Percentiles rank a stretch among this genome's conserved stretches.
Evolutionary conservation across 495 filamentous ascomycete species (phyloP).

Genomic region (Corynascus novoguineensis): DNA sequence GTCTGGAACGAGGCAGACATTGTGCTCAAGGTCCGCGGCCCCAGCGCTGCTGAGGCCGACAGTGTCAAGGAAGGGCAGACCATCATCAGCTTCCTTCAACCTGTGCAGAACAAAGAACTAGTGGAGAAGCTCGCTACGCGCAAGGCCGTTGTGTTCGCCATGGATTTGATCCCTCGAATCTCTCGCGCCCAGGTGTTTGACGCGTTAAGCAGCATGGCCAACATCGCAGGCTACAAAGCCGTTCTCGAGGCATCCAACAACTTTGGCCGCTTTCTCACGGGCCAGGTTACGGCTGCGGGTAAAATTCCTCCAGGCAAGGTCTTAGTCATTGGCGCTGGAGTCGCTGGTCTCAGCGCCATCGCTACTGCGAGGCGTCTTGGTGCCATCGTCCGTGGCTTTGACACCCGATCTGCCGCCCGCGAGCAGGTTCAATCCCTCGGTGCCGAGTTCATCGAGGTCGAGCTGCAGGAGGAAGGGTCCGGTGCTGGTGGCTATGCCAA

Average conservation of each 20-base stretch:
- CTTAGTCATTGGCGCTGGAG: constrained; percentile 75
- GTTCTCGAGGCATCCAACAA: constrained; percentile 76
- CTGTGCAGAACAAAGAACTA: constrained; percentile 61
- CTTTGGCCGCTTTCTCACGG: constrained; percentile 76
- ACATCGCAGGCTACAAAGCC: constrained; percentile 82
- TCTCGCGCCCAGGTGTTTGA: constrained; percentile 78
- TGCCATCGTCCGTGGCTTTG: constrained; percentile 79
- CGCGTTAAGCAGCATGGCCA: constrained; percentile 78
- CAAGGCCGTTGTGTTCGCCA: constrained; percentile 66
- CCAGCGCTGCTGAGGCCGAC: constrained; percentile 58
- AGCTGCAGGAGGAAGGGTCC: constrained; percentile 76
- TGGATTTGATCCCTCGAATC: constrained; percentile 80
- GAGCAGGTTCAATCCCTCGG: constrained; percentile 82
- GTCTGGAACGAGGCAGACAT: constrained; percentile 69
- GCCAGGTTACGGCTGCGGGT: constrained; percentile 77
- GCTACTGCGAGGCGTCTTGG: constrained; percentile 72
- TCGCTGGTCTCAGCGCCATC: constrained; percentile 76
- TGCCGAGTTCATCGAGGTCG: constrained; percentile 78
- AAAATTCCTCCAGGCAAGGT: constrained; percentile 80
- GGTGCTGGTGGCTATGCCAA: constrained; percentile 79
- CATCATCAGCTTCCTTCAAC: constrained; percentile 70
- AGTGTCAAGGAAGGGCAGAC: constrained; percentile 57
- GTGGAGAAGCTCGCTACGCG: constrained; percentile 61
- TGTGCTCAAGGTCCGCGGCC: constrained; percentile 70
- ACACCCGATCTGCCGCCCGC: constrained; percentile 69